Conservation (phyloP, 2,329 filamentous ascomycete species). For the Penicillium sp. region DNA sequence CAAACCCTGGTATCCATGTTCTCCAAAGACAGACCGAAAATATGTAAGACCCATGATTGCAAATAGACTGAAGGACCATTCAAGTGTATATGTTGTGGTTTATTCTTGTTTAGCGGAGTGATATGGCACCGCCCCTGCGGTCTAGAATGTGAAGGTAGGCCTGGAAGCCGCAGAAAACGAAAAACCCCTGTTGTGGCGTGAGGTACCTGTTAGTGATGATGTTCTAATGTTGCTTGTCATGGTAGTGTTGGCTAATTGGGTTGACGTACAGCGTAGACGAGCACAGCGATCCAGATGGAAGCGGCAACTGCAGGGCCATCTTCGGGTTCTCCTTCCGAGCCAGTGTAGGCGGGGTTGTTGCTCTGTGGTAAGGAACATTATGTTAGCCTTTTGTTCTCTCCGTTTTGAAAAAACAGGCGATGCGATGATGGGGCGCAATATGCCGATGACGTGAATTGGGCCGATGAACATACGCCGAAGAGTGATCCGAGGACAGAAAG, state of each 20-base stretch:
- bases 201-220: conserved; percentile 12
- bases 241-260: not conserved
- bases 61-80: conserved; percentile 15
- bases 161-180: conserved; percentile 87
- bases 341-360: conserved; percentile 78
- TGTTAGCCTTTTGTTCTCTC: conserved; percentile 5
- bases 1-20: conserved; percentile 7
- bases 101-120: conserved; percentile 51
- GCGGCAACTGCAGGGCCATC: conserved; percentile 73
- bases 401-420: not conserved
- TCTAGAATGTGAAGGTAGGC: conserved; percentile 80
- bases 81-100: conserved; percentile 9
- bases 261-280: conserved; percentile 75
- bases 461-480: conserved; percentile 56
- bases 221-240: not conserved
- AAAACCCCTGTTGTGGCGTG: conserved; percentile 60
- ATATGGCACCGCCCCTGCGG: conserved; percentile 76
- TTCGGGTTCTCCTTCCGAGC: conserved; percentile 62
- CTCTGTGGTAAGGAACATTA: conserved; percentile 32
- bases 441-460: not conserved
- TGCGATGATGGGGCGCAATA: conserved; percentile 2
- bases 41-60: conserved; percentile 14
- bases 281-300: conserved; percentile 80
- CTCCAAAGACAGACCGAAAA: conserved; percentile 15
- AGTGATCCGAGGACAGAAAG: conserved; percentile 63